phyloP scores from a whole-genome alignment of 2,329 filamentous ascomycete species.

The Verticillium longisporum region DNA sequence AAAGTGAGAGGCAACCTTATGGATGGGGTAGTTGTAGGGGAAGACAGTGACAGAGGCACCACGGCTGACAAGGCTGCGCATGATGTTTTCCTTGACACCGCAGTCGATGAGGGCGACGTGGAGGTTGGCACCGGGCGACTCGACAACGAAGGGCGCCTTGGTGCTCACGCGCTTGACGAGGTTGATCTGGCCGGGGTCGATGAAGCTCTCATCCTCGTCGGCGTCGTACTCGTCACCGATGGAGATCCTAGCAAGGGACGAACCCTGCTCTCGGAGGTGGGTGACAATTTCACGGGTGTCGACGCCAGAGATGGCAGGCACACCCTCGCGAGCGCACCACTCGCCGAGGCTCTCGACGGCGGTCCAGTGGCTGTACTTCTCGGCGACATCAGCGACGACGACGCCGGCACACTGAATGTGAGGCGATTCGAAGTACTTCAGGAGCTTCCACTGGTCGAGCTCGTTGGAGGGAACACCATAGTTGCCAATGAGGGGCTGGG shows the following conservation, averaged over 20 bases:
- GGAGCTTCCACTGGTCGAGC: conserved; percentile 80
- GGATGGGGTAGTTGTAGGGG: conserved; percentile 94
- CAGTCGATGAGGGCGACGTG: conserved; percentile 96
- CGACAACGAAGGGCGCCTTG: conserved; percentile 94
- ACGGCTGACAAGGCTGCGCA: conserved; percentile 85
- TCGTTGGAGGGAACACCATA: conserved; percentile 88
- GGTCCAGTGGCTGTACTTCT: conserved; percentile 97
- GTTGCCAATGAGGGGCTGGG: conserved; percentile 95
- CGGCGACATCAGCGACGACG: conserved; percentile 89
- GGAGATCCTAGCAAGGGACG: conserved; percentile 88
- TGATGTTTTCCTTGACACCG: conserved; percentile 99
- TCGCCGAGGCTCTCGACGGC: conserved; percentile 87
- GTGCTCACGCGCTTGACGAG: conserved; percentile 93
- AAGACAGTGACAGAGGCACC: conserved; percentile 91
- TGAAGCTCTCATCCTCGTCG: conserved; percentile 92
- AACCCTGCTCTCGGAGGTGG: conserved; percentile 90
- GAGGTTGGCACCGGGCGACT: conserved; percentile 72
- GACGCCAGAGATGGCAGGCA: conserved; percentile 93
- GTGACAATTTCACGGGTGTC: conserved; percentile 97
- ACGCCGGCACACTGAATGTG: conserved; percentile 95
- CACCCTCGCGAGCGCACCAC: conserved; percentile 94
- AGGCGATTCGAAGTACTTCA: conserved; percentile 97
- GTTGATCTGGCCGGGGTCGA: conserved; percentile 95
- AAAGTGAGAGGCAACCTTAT: conserved; percentile 96
- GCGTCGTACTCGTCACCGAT: conserved; percentile 98